Percentiles rank a stretch among this genome's conserved stretches.
These are phyloP conservation scores for Geranium rotundifolium DNA, from an alignment of 345 rosid genomes.

Conservation along the genomic window DNA sequence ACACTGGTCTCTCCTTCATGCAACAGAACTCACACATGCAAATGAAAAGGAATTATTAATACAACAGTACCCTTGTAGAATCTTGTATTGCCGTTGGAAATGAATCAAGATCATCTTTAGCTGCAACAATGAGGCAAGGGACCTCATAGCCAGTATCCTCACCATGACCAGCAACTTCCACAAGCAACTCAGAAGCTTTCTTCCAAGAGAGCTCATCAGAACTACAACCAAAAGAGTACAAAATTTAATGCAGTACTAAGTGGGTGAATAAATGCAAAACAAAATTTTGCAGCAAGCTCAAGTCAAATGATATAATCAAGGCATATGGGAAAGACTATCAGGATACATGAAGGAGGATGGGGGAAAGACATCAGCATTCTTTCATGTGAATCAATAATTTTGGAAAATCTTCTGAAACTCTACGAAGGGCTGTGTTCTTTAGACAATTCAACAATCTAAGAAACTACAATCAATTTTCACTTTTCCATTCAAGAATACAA, in stretches of 20 bases:
- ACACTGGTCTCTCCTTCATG: neutral
- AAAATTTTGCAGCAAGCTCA: neutral
- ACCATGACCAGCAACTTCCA: constrained; percentile 83
- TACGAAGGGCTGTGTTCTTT: too few species aligned
- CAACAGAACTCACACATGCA: neutral
- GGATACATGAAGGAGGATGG: too few species aligned
- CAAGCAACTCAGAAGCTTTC: constrained; percentile 75
- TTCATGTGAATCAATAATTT: too few species aligned
- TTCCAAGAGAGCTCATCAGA: constrained; percentile 81
- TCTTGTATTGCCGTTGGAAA: constrained; percentile 88
- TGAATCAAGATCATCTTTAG: constrained; percentile 89
- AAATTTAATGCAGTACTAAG: neutral
- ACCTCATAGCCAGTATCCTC: constrained; percentile 90
- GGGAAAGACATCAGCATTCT: too few species aligned
- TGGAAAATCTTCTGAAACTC: too few species aligned
- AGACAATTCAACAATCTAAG: too few species aligned
- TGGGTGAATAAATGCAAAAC: neutral
- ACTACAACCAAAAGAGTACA: constrained; percentile 23
- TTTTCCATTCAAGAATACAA: too few species aligned
- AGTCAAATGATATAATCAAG: neutral
- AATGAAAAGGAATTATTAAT: neutral
- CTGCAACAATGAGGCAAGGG: constrained; percentile 91
- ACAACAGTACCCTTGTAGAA: constrained; percentile 65
- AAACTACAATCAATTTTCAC: too few species aligned
- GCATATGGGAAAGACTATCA: too few species aligned